Evolutionary conservation across 2,329 filamentous ascomycete genomes (phyloP), one percentile per base, ranked within the genome.

Genomic region (Stagonosporopsis rhizophila): DNA sequence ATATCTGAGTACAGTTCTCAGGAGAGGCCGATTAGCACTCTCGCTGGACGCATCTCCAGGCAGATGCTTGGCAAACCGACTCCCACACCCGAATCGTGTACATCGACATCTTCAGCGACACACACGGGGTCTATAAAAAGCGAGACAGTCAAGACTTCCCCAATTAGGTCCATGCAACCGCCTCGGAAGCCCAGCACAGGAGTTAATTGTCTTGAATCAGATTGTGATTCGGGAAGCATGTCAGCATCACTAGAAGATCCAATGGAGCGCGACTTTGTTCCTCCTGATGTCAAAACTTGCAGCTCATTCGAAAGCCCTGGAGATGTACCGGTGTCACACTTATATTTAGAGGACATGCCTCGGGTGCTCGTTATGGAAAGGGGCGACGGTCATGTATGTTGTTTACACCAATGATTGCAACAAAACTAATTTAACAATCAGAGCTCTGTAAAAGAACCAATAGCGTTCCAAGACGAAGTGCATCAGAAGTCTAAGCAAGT

Each of bases 121-220:
- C 52, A 55, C 9, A 34, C 22, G 1, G 47, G 42, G 25, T 42
- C 20, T 1, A 55, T 41, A 20, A 42, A 35, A 7, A 49, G 23
- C 6, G 35, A 46, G 15, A 15, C 42, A 15, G 23, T 59, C 1
- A 62, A 57, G 39, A 53, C 66, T 39, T 57, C 44, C 8, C 68
- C 68, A 15, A 69, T 70, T 38, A 56, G 67, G 8, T 61, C 64
- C 0, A 70, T 69, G 67, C 61, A 62, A 34, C 61, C 63, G n/a
- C 44, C 67, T 30, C 60, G 64, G 17, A 57, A 61, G 19, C 2
- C 22, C 2, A 62, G 57, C 20, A 34, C 28, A n/a, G 62, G 41
- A n/a, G 12, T 19, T n/a, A 14, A 32, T 3, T 32, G 12, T 39
- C 1, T 54, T 46, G 15, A 32, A 14, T 32, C 9, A 39, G 57